A percentile compares a stretch with the other conserved stretches of the same genome.
These are phyloP conservation scores for Microsporum canis DNA, from an alignment of 2,329 filamentous ascomycete genomes.

Conservation along the genomic window DNA sequence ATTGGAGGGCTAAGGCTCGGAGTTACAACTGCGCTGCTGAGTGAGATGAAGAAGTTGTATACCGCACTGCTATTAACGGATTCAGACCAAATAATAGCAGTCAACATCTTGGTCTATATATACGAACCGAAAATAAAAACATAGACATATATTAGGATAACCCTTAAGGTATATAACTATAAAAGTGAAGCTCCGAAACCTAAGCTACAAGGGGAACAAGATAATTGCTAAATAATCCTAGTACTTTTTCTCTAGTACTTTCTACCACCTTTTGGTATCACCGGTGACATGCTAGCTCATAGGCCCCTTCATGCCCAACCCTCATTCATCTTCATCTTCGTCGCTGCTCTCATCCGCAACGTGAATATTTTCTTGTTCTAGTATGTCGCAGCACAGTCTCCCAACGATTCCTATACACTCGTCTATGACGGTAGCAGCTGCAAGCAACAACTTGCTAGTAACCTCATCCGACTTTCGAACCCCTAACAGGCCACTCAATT, in stretches of 20 bases:
- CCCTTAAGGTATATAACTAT: no score
- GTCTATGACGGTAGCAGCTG: background rate
- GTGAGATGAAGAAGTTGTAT: background rate
- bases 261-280: no score
- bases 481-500: background rate
- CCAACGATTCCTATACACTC: background rate
- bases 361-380: background rate
- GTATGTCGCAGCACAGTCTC: background rate
- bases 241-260: no score
- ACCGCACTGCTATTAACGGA: no score
- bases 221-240: no score
- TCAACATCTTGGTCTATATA: no score
- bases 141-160: no score
- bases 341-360: background rate
- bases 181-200: no score
- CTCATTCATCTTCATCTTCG: background rate
- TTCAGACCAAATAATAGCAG: no score
- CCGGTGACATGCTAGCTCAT: background rate
- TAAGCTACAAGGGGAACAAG: no score
- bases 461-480: background rate
- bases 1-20: constrained; percentile 2
- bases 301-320: background rate
- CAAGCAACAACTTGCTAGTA: background rate
- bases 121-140: no score
- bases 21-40: constrained; percentile 5